phyloP scores from a whole-genome alignment of 225 moss, liverwort and hornwort genomes.

The Polytrichum formosum region DNA sequence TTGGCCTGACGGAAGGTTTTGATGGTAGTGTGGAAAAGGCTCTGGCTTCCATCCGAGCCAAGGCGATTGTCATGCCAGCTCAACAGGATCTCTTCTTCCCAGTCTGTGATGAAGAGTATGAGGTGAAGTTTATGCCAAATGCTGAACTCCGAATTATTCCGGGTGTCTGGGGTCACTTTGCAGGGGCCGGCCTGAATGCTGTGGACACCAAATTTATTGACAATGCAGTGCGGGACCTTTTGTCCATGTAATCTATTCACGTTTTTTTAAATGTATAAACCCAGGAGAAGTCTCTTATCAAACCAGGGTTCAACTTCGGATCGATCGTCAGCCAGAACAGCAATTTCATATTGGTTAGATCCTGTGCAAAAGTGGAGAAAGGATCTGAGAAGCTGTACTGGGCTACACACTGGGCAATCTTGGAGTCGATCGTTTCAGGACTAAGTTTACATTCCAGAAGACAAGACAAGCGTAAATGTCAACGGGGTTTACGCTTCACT shows the following conservation, averaged over 20 bases:
- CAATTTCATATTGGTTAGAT: no score
- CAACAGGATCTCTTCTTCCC: conserved; percentile 61
- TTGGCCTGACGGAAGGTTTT: conserved; percentile 54
- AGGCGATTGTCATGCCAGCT: conserved; percentile 60
- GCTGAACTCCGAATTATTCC: conserved; percentile 62
- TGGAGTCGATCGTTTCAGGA: no score
- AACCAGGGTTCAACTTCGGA: no score
- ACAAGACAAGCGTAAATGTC: no score
- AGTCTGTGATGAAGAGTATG: conserved; percentile 55
- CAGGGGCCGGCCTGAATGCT: conserved; percentile 62
- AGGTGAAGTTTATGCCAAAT: conserved; percentile 62
- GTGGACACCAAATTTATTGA: conserved; percentile 61
- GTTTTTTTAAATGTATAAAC: conserved; percentile 16
- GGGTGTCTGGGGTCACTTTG: conserved; percentile 63
- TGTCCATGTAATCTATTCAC: conserved; percentile 40
- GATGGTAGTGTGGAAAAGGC: conserved; percentile 68
- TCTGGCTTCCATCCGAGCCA: conserved; percentile 62
- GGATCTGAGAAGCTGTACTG: no score
- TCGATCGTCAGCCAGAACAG: no score
- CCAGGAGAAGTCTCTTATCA: not conserved
- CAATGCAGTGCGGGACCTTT: conserved; percentile 55
- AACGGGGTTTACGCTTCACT: no score
- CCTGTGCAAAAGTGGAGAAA: no score
- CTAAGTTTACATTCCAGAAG: no score
- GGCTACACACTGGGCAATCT: no score